Conservation (phyloP, 2,329 filamentous ascomycete genomes). For the Talaromyces pinophilus region DNA sequence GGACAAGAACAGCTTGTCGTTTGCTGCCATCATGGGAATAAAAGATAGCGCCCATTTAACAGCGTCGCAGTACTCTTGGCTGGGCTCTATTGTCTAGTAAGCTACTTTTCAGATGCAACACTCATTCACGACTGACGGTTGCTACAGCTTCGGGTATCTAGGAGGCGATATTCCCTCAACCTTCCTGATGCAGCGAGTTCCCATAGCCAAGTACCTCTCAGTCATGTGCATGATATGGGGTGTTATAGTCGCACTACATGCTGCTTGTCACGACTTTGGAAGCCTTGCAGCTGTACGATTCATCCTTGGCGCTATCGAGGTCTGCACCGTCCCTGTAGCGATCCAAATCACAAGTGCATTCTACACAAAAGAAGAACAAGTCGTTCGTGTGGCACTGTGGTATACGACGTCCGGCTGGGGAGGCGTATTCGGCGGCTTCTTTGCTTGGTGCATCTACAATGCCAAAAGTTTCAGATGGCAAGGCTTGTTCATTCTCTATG, state of each 20-base stretch:
- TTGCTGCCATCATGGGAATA: constrained; percentile 14
- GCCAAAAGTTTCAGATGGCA: not conserved
- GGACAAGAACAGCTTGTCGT: constrained; percentile 15
- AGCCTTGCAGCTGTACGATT: not conserved
- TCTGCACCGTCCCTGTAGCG: not conserved
- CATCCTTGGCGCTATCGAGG: not conserved
- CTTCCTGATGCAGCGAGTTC: constrained; percentile 7
- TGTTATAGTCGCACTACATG: constrained; percentile 8
- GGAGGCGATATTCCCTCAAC: constrained; percentile 9
- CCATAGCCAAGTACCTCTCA: constrained; percentile 10
- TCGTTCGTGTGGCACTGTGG: constrained; percentile 9
- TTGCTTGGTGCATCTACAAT: constrained; percentile 6
- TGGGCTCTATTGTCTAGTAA: constrained; percentile 15
- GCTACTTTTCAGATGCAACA: not conserved
- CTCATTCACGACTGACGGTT: not conserved
- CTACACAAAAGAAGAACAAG: constrained; percentile 7
- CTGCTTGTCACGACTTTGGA: not conserved
- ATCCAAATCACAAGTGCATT: constrained; percentile 15
- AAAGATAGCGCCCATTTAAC: constrained; percentile 9
- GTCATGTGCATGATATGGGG: constrained; percentile 16
- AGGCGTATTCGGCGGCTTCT: not conserved
- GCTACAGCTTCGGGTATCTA: constrained; percentile 4
- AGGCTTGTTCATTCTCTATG: not conserved
- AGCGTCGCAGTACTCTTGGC: constrained; percentile 6
- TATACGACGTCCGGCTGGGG: constrained; percentile 13